Base-by-base conservation (phyloP, 176 grass and related monocot species). In the Carex cristatella region DNA sequence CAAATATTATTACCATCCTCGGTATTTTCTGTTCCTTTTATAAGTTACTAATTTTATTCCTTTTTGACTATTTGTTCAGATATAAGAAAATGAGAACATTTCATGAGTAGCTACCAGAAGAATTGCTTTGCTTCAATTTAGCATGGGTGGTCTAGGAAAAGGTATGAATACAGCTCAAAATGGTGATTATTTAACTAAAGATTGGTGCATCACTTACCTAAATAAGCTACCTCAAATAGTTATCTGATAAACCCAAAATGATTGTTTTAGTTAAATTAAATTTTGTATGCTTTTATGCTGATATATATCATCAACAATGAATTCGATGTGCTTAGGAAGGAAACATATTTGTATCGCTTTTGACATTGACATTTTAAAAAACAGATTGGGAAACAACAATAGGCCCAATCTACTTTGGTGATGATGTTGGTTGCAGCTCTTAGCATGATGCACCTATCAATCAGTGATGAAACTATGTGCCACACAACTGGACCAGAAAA, bases 341-440 rank as follows among this genome's bases (percentile, higher is more conserved):
- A 61, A 61, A 61, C n/a, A 58, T 58, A 58, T 18, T 58, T 4
- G 14, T 15, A 58, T 58, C 14, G 2, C 56, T 2, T 44, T 44
- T 44, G 42, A 44, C 42, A 58, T 58, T 58, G 56, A 2, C 56
- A 58, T 58, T 58, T 58, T 58, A 44, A 44, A 44, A 7, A 44
- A 44, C 42, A 44, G 42, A 44, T 44, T 44, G 42, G 42, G 42
- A 6, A 44, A 44, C 3, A 42, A 42, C 93, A 3, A 32, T 69
- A 53, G 81, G 65, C 28, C 81, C 81, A 67, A 6, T 65, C 42
- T 68, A 64, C 28, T 83, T 67, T 54, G 40, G 65, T 33, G 15
- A 67, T 23, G 81, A 67, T 56, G 42, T 48, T 1, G 63, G 81
- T 83, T 56, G 63, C 44, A 67, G 81, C 14, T 83, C 81, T 69